Evolutionary conservation across 352 stramenopile species (phyloP).

Genomic region (Phytophthora agathidicida): DNA sequence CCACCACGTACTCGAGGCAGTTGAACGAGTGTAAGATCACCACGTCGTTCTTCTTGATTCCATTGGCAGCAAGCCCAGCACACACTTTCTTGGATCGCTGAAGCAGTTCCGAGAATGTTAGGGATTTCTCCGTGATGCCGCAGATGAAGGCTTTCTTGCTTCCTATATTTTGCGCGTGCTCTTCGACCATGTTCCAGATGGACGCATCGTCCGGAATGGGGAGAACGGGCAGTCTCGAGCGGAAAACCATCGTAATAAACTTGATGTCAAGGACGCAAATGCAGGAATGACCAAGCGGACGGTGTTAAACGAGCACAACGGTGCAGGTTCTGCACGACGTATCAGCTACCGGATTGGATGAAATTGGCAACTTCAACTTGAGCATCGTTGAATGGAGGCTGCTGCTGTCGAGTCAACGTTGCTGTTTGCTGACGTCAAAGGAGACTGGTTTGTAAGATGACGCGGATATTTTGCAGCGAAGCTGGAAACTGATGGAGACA

Average conservation of each 20-base stretch:
- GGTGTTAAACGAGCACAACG: constrained; percentile 20
- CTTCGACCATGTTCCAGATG: constrained; percentile 48
- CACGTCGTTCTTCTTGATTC: constrained; percentile 58
- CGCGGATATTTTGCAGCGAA: neutral
- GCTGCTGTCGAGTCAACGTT: constrained; percentile 23
- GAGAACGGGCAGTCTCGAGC: constrained; percentile 31
- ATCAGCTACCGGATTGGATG: constrained; percentile 15
- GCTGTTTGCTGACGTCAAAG: constrained; percentile 10
- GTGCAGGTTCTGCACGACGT: constrained; percentile 10
- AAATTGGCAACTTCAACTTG: constrained; percentile 28
- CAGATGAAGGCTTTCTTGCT: constrained; percentile 50
- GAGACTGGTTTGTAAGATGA: too few species aligned
- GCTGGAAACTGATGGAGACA: neutral
- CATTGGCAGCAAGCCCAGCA: constrained; percentile 43
- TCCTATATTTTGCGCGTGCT: constrained; percentile 32
- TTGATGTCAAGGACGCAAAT: constrained; percentile 23
- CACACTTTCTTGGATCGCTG: constrained; percentile 34
- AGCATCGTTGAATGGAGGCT: neutral
- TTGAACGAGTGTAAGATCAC: constrained; percentile 66
- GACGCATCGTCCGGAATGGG: constrained; percentile 43
- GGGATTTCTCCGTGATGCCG: constrained; percentile 41
- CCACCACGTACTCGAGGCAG: constrained; percentile 63
- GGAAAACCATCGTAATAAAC: constrained; percentile 45
- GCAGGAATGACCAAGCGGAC: constrained; percentile 25
- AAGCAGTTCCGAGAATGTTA: constrained; percentile 49